Percentiles rank a stretch among this genome's conserved stretches.
phyloP scores from a whole-genome alignment of 441 rosid species.

The Eugenia klotzschiana region DNA sequence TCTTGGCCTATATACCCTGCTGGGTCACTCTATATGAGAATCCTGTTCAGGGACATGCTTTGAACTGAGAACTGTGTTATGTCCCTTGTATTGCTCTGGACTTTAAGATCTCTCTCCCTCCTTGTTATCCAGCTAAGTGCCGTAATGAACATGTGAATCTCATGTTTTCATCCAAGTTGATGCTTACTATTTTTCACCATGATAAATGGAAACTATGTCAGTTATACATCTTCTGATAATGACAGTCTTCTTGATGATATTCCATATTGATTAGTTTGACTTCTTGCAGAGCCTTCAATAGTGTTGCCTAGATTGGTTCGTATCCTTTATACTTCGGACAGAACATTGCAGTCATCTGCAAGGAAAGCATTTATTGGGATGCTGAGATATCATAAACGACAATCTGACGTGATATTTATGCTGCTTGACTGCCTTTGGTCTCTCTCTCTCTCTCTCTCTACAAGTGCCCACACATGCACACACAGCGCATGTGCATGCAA shows the following conservation, averaged over 20 bases:
- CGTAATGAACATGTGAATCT: background rate
- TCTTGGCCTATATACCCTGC: background rate
- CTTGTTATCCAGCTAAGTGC: background rate
- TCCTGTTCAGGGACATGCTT: background rate
- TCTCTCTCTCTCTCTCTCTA: background rate
- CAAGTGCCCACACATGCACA: background rate
- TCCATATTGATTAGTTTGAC: background rate
- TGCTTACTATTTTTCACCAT: background rate
- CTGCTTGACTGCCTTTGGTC: conserved; percentile 81
- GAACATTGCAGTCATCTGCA: conserved; percentile 28
- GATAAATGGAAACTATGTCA: background rate
- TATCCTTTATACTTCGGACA: conserved; percentile 42
- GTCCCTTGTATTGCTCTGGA: background rate
- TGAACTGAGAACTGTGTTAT: background rate
- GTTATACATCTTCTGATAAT: background rate
- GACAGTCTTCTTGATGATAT: background rate
- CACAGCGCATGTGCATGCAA: background rate
- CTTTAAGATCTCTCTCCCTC: background rate
- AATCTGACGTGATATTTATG: conserved; percentile 53
- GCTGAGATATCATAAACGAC: conserved; percentile 47
- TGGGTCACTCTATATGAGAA: background rate
- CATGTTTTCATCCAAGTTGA: background rate
- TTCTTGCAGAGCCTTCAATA: conserved; percentile 50
- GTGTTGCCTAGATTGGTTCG: conserved; percentile 52
- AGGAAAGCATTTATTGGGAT: conserved; percentile 38